Evolutionary conservation across 1,139 yeast species (phyloP).

Genomic region (Scheffersomyces quercinus): DNA sequence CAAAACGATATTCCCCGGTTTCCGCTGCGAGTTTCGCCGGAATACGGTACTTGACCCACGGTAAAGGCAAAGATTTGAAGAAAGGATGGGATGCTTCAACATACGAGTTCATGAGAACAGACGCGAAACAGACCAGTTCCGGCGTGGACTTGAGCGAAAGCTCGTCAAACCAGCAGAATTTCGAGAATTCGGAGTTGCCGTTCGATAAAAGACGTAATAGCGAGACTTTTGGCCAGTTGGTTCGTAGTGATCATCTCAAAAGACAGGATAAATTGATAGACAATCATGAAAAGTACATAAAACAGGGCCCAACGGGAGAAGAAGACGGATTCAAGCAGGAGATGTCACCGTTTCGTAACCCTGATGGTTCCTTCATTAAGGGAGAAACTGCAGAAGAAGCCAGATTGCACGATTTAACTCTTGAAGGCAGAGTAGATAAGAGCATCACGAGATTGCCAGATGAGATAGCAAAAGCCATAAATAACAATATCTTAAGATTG

Average conservation of each 20-base stretch:
- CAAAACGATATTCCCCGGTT: no score
- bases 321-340: conserved; percentile 5
- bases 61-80: background rate
- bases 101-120: conserved; percentile 11
- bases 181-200: conserved; percentile 19
- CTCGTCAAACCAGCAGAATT: no score
- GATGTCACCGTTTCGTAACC: conserved; percentile 37
- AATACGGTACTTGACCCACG: no score
- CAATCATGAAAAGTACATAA: conserved; percentile 5
- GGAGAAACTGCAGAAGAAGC: conserved; percentile 53
- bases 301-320: conserved; percentile 2
- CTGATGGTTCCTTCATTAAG: conserved; percentile 40
- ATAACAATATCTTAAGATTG: conserved; percentile 56
- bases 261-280: conserved; percentile 16
- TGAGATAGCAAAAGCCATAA: conserved; percentile 54
- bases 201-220: conserved; percentile 32
- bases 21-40: no score
- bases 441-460: conserved; percentile 50
- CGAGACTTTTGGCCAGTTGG: conserved; percentile 48
- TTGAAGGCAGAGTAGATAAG: conserved; percentile 50
- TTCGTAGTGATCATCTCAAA: conserved; percentile 36
- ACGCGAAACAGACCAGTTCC: background rate
- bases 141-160: no score
- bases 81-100: background rate
- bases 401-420: conserved; percentile 50